Evolutionary conservation across 2,329 filamentous ascomycete genomes (phyloP).

Genomic region (Tolypocladium guangdongense): DNA sequence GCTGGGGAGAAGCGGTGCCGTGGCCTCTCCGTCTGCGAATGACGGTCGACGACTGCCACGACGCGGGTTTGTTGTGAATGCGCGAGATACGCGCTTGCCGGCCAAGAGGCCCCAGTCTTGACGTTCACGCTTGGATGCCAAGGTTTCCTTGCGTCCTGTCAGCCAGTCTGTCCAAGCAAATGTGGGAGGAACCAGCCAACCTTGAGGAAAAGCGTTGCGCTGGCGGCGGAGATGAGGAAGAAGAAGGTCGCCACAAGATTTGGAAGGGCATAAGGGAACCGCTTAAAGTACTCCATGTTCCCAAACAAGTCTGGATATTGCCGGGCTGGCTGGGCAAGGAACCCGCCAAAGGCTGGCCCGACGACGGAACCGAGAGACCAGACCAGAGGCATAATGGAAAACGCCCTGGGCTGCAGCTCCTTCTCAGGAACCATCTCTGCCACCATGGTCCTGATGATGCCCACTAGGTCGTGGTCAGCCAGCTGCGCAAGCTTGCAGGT

Average conservation of each 20-base stretch:
- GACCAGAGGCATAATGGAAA: conserved; percentile 83
- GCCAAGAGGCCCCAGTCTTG: conserved; percentile 67
- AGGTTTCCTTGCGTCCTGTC: conserved; percentile 52
- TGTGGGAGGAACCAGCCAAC: conserved; percentile 23
- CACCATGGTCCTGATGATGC: conserved; percentile 84
- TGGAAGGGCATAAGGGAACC: conserved; percentile 73
- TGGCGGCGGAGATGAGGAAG: conserved; percentile 66
- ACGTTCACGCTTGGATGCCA: conserved; percentile 56
- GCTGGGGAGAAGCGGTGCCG: conserved; percentile 40
- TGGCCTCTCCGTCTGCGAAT: conserved; percentile 45
- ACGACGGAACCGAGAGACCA: conserved; percentile 85
- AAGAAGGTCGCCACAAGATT: conserved; percentile 69
- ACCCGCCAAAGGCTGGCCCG: conserved; percentile 78
- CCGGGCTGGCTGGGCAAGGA: conserved; percentile 69
- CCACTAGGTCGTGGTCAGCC: conserved; percentile 36
- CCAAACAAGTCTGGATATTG: conserved; percentile 65
- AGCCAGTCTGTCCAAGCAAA: not conserved
- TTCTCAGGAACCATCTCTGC: conserved; percentile 85
- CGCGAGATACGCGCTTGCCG: conserved; percentile 52
- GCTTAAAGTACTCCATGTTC: conserved; percentile 53
- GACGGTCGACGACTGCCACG: conserved; percentile 27
- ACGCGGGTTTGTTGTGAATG: conserved; percentile 16
- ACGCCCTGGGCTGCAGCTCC: conserved; percentile 78
- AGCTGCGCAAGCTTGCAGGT: not conserved
- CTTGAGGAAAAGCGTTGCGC: conserved; percentile 67